Base-by-base conservation (phyloP, 345 rosid species). In the Raphanus raphanistrum region DNA sequence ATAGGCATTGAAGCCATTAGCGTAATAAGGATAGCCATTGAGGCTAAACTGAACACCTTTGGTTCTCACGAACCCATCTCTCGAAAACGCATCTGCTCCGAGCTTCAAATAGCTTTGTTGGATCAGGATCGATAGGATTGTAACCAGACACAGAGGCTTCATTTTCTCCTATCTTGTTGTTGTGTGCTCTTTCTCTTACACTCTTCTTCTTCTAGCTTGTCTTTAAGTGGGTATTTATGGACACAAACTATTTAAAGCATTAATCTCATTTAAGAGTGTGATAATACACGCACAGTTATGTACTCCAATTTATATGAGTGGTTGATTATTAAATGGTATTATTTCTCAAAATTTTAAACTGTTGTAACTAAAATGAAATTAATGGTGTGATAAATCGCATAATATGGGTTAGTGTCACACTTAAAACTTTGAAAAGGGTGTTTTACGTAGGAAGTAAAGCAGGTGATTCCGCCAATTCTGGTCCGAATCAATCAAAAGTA, bases 1-100 rank as follows among this genome's bases (percentile, higher is more conserved):
- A 76, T 92, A 92, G 28, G 98, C 96, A 72, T 92, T 92, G 88
- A 91, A 92, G 52, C 99, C 98, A 80, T 91, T 92, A 35, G 90
- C 89, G 70, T 88, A 92, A 78, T 83, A 91, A 50, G 94, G 97
- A 67, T 80, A 84, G 0, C 92, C 99, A 66, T 90, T 87, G 48
- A 92, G 77, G 81, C 77, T 66, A 63, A 92, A 85, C 36, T 87
- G 92, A 25, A 82, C 79, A 66, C 98, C 94, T 66, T 82, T 87
- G 33, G 87, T 85, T 41, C 82, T 87, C 59, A 95, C 68, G 71
- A 94, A 94, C 41, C 87, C 91, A 78, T 84, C 87, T 5, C 82
- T 85, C 41, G 88, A 83, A 41, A 79, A 84, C 15, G 83, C 93
- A 67, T 71, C 79, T 61, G 65, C 63, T 17, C 72, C 28, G 10